Conservation (phyloP, 768 basidiomycete genomes). For the Lentinula edodes region DNA sequence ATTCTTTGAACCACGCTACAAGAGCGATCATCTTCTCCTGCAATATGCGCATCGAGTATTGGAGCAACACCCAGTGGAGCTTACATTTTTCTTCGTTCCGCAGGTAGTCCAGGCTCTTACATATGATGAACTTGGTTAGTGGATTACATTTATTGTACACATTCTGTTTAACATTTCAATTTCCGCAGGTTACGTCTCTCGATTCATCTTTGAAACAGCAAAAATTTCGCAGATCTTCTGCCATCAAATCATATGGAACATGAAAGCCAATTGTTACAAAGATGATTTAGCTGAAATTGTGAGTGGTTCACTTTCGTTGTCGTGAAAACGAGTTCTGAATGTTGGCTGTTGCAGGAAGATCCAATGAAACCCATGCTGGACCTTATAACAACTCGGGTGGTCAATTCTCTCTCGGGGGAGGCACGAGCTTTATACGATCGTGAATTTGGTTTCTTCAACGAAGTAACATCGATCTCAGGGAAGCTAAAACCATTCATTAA, state of each 20-base stretch:
- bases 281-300: slow-evolving; percentile 87
- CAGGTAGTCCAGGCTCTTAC: slow-evolving; percentile 97
- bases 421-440: slow-evolving; percentile 87
- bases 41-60: slow-evolving; percentile 97
- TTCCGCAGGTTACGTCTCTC: slow-evolving; percentile 80
- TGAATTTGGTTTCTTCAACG: slow-evolving; percentile 93
- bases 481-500: slow-evolving; percentile 97
- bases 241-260: slow-evolving; percentile 99
- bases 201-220: slow-evolving; percentile 95
- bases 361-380: slow-evolving; percentile 97
- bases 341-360: slow-evolving; percentile 61
- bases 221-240: slow-evolving; percentile 97
- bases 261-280: slow-evolving; percentile 97
- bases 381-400: slow-evolving; percentile 72
- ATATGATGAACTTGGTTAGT: slow-evolving; percentile 77
- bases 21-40: slow-evolving; percentile 76
- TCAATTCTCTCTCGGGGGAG: slow-evolving; percentile 81
- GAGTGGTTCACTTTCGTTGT: slow-evolving; percentile 18
- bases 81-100: slow-evolving; percentile 98
- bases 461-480: slow-evolving; percentile 96
- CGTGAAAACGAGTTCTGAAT: neutral
- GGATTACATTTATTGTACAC: neutral
- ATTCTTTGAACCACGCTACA: slow-evolving; percentile 81
- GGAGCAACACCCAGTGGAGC: slow-evolving; percentile 88
- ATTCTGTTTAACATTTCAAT: neutral